Evolutionary conservation across 345 rosid genomes (phyloP).

Genomic region (Ricinus communis): DNA sequence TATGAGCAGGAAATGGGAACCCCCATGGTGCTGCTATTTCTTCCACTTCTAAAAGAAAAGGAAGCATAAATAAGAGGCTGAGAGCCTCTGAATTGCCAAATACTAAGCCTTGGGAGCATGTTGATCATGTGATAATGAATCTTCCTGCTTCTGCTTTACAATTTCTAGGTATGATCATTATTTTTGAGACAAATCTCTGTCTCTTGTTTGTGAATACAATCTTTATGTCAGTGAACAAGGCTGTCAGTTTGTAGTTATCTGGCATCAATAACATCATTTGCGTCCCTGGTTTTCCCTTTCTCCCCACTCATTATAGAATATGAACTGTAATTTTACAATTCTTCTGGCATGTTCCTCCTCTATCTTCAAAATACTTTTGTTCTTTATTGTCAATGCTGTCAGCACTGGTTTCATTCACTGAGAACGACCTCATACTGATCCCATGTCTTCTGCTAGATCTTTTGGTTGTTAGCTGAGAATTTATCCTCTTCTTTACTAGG

Average conservation of each 20-base stretch:
- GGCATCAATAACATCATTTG: background rate
- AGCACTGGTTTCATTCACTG: background rate
- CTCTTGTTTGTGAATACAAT: background rate
- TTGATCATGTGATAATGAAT: constrained; percentile 95
- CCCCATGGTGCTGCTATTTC: constrained; percentile 21
- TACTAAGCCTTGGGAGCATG: constrained; percentile 78
- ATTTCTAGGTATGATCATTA: constrained; percentile 59
- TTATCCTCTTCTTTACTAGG: background rate
- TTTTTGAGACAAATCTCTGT: constrained; percentile 7
- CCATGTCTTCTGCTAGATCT: background rate
- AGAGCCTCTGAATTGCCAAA: constrained; percentile 48
- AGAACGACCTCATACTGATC: background rate
- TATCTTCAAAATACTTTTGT: background rate
- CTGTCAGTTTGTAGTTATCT: background rate
- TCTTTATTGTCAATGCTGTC: background rate
- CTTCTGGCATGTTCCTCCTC: background rate
- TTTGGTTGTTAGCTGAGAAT: background rate
- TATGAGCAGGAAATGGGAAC: constrained; percentile 31
- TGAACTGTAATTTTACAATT: background rate
- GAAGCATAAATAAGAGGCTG: constrained; percentile 54
- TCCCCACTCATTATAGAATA: background rate
- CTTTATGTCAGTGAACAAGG: background rate
- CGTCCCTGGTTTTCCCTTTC: background rate
- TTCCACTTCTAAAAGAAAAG: constrained; percentile 37
- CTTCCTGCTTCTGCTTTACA: constrained; percentile 94